Base-by-base conservation (phyloP, 179 eudicot genomes). In the Spinacia oleracea region DNA sequence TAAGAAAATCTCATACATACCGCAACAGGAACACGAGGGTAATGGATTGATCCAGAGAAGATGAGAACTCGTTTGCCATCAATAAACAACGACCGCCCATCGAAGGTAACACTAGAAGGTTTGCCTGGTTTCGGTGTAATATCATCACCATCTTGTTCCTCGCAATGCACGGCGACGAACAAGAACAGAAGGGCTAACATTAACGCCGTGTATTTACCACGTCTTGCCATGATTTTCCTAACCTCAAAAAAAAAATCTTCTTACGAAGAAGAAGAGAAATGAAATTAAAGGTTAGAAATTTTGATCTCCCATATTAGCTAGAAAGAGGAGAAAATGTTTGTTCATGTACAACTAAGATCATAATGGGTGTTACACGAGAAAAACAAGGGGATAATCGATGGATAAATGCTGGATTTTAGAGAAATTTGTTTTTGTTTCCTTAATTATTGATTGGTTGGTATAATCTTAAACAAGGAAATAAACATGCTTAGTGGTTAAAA, bases 31-130 rank as follows among this genome's bases (percentile, higher is more conserved):
- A 82, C 29, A 48, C 98, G 93, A 34, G 98, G 89, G 80, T 94
- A 94, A 85, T 94, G 98, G 68, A 94, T 83, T 0, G 97, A 90
- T 29, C 98, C 98, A 0, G 97, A 93, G 78, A 90, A 86, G 72
- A 94, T 74, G 18, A 91, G 74, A 42, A 85, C 79, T 66, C 98
- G 81, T 20, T 60, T 80, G 35, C 97, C 98, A 79, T 88, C 81
- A 35, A 94, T 77, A 56, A 90, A 81, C 74, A 94, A 46, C 0
- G 97, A 93, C 1, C 94, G 86, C 0, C 83, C 82, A 76, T 94
- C 98, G 40, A 89, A 94, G 2, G 89, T 78, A 50, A 93, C 87
- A 35, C 75, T 55, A 35, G 58, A 15, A 0, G 72, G 55, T 5
- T 55, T 20, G 50, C 88, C 87, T 7, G 80, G 84, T 45, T 43